Percentiles rank a stretch among this genome's conserved stretches.
These are phyloP conservation scores for Nicotiana tomentosiformis DNA, from an alignment of 257 asterid genomes.

Conservation along the genomic window DNA sequence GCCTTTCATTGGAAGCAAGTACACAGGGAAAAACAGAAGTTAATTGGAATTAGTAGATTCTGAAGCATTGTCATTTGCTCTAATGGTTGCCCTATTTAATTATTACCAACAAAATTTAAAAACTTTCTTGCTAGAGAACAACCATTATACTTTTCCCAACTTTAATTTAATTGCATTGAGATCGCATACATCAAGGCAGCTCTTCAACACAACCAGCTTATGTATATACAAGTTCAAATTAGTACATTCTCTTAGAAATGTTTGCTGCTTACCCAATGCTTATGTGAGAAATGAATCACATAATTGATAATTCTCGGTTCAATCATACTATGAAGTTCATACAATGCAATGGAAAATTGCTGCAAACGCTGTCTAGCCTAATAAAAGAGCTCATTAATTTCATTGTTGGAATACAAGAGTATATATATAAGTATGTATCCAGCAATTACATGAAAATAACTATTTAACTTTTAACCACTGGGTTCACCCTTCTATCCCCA, in stretches of 20 bases:
- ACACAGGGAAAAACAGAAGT: not conserved
- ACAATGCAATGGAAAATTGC: not conserved
- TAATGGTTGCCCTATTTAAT: not conserved
- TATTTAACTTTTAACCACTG: not conserved
- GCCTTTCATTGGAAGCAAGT: not conserved
- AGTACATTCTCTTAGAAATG: not conserved
- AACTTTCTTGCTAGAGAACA: not conserved
- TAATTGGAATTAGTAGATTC: not conserved
- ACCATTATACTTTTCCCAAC: not conserved
- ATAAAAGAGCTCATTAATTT: not conserved
- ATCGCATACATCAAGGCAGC: not conserved
- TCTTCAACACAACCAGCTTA: slow-evolving; percentile 3
- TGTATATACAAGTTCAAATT: not conserved
- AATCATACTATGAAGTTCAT: not conserved
- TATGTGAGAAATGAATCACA: not conserved
- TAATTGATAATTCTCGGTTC: not conserved
- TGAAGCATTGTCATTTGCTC: not conserved
- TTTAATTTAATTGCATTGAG: not conserved
- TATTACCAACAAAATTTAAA: not conserved
- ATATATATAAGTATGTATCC: not conserved
- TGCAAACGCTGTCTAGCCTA: not conserved
- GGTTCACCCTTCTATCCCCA: not conserved
- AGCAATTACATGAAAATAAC: not conserved
- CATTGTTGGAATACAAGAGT: not conserved
- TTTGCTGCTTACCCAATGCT: not conserved